Percentiles rank a stretch among this genome's conserved stretches.
These are phyloP conservation scores for Manihot esculenta DNA, from an alignment of 441 rosid genomes.

Conservation along the genomic window DNA sequence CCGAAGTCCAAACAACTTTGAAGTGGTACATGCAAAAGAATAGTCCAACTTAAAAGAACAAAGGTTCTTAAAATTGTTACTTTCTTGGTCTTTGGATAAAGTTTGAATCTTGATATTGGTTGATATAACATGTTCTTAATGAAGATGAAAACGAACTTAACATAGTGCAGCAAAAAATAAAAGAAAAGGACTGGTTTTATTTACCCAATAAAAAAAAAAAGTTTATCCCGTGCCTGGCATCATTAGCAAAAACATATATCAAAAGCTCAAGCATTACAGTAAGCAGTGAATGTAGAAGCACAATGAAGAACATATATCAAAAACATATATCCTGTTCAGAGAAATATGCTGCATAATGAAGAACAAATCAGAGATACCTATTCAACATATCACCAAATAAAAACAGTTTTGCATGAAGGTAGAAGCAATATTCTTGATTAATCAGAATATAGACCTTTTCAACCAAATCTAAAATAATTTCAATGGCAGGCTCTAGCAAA, in stretches of 20 bases:
- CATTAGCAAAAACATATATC: no score
- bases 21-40: not conserved
- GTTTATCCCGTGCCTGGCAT: no score
- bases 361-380: not conserved
- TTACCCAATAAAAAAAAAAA: no score
- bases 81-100: not conserved
- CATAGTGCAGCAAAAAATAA: not conserved
- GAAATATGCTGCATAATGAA: not conserved
- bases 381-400: not conserved
- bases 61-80: not conserved
- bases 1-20: not conserved
- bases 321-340: not conserved
- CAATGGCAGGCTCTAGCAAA: conserved; percentile 88
- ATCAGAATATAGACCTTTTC: conserved; percentile 51
- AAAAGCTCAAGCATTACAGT: no score
- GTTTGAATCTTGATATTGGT: not conserved
- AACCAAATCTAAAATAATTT: conserved; percentile 61
- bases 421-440: not conserved
- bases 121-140: not conserved
- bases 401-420: not conserved
- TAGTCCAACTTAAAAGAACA: not conserved
- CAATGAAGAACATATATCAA: no score
- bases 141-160: not conserved
- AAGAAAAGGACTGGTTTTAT: no score
- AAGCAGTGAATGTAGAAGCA: no score